Conservation (phyloP, 306 rosid genomes). For the Sesbania bispinosa region DNA sequence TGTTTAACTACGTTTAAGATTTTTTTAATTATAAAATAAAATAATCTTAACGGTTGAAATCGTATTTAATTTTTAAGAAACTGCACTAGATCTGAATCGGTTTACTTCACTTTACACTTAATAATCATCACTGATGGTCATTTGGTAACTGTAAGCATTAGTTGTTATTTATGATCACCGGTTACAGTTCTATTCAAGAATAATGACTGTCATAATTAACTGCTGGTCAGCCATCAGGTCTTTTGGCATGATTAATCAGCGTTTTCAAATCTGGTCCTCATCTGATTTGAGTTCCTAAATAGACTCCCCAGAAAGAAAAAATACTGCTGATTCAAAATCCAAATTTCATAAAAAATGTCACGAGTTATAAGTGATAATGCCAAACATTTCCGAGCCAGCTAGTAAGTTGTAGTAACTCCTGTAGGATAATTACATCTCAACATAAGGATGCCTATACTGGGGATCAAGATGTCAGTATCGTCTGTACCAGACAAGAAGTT, state of each 20-base stretch:
- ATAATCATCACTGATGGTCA: too few relatives aligned
- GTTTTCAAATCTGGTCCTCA: not conserved
- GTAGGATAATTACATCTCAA: conserved; percentile 1
- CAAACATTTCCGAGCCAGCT: not conserved
- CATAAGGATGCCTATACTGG: not conserved
- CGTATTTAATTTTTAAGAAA: too few relatives aligned
- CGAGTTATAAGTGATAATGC: not conserved
- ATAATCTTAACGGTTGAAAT: too few relatives aligned
- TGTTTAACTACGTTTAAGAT: too few relatives aligned
- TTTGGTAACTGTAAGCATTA: not conserved
- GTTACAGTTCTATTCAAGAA: not conserved
- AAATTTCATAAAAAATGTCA: not conserved
- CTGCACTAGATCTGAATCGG: too few relatives aligned
- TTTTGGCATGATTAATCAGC: not conserved
- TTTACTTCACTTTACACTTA: too few relatives aligned
- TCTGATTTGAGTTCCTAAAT: not conserved
- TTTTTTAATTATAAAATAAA: too few relatives aligned
- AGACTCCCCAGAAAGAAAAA: too few relatives aligned
- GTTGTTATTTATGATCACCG: not conserved
- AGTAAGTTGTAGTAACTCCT: not conserved
- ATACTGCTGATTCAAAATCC: not conserved
- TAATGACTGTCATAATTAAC: not conserved
- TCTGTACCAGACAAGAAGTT: not conserved
- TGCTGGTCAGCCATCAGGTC: not conserved
- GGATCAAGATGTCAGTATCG: not conserved